A percentile compares a stretch with the other conserved stretches of the same genome.
Conservation (phyloP, 495 filamentous ascomycete species). For the Glarea lozoyensis region DNA sequence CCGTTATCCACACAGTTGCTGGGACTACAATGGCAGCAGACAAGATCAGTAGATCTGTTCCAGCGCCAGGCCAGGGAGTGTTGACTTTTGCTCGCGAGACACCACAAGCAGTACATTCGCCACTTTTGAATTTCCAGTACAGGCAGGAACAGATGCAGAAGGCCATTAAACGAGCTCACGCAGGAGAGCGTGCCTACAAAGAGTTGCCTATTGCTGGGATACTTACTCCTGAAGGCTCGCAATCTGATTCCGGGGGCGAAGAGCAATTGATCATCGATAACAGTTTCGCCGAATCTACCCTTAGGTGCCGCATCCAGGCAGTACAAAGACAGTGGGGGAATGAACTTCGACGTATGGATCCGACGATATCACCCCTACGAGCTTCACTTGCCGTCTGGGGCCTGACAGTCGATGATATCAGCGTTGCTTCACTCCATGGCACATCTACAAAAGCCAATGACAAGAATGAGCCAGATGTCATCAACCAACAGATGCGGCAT, state of each 20-base stretch:
- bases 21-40: slow-evolving; percentile 90
- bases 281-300: no score
- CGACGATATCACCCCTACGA: slow-evolving; percentile 83
- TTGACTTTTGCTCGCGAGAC: slow-evolving; percentile 88
- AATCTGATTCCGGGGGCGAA: no score
- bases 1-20: no score
- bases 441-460: slow-evolving; percentile 98
- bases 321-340: no score
- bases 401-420: slow-evolving; percentile 92
- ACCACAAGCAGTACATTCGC: slow-evolving; percentile 77
- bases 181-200: slow-evolving; percentile 67
- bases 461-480: slow-evolving; percentile 95
- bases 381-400: slow-evolving; percentile 93
- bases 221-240: no score
- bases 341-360: slow-evolving; percentile 92
- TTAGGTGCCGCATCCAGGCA: no score
- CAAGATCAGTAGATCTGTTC: slow-evolving; percentile 94
- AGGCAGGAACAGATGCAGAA: slow-evolving; percentile 76
- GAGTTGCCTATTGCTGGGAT: slow-evolving; percentile 61
- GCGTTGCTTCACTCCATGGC: slow-evolving; percentile 91
- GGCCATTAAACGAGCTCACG: slow-evolving; percentile 64
- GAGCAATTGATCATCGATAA: no score
- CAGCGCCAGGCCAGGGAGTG: slow-evolving; percentile 90
- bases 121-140: slow-evolving; percentile 89
- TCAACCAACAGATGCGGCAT: slow-evolving; percentile 89